Percentiles rank a stretch among this genome's conserved stretches.
Conservation (phyloP, 1,139 yeast genomes). For the Candida tropicalis region DNA sequence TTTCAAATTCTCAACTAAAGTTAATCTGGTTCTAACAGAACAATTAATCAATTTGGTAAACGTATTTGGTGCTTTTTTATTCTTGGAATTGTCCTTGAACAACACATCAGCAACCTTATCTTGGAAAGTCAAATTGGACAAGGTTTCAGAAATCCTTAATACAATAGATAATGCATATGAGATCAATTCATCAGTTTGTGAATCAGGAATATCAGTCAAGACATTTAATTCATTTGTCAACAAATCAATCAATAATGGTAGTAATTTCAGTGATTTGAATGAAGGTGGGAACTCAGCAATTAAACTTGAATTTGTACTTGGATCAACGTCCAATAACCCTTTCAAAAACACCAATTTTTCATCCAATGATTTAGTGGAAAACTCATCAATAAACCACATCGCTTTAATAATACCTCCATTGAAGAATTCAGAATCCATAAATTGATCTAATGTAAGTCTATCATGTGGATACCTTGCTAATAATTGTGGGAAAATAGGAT, state of each 20-base stretch:
- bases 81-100: slow-evolving; percentile 32
- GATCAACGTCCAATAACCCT: slow-evolving; percentile 50
- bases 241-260: slow-evolving; percentile 65
- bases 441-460: slow-evolving; percentile 50
- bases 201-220: slow-evolving; percentile 19
- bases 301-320: slow-evolving; percentile 30
- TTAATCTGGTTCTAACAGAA: slow-evolving; percentile 39
- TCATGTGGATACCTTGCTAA: slow-evolving; percentile 47
- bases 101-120: slow-evolving; percentile 57
- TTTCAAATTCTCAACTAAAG: slow-evolving; percentile 57
- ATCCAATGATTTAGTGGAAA: slow-evolving; percentile 68
- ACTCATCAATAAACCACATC: slow-evolving; percentile 80
- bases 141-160: slow-evolving; percentile 61
- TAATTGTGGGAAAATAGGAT: slow-evolving; percentile 35
- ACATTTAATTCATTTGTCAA: slow-evolving; percentile 37
- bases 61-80: slow-evolving; percentile 37
- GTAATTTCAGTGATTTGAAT: slow-evolving; percentile 69
- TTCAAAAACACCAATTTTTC: slow-evolving; percentile 73
- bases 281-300: slow-evolving; percentile 71
- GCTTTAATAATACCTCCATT: slow-evolving; percentile 85
- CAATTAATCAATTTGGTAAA: slow-evolving; percentile 43
- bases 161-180: slow-evolving; percentile 60
- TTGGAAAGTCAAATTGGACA: slow-evolving; percentile 77
- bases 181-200: slow-evolving; percentile 40
- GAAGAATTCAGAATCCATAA: slow-evolving; percentile 59